Percentiles rank a stretch among this genome's conserved stretches.
phyloP scores from a whole-genome alignment of 192 early-diverging fungal species.

The Coemansia sp. region DNA sequence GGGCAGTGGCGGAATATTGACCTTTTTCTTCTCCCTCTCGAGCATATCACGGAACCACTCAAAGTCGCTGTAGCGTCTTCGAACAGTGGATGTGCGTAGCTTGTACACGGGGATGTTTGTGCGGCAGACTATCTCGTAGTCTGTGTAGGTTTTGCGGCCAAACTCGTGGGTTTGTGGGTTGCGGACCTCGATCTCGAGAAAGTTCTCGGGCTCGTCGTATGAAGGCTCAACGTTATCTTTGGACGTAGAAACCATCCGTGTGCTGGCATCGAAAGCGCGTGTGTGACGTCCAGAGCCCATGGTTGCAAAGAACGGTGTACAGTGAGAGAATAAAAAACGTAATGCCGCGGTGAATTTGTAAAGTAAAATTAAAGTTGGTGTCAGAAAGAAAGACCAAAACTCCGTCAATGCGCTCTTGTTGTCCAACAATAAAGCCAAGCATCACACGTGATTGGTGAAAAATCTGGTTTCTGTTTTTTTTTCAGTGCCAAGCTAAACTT shows the following conservation, averaged over 20 bases:
- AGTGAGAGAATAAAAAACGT: background rate
- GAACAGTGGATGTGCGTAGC: constrained; percentile 72
- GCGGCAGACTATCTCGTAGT: constrained; percentile 94
- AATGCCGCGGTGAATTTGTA: background rate
- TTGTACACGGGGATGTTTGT: constrained; percentile 98
- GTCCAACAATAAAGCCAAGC: too few species aligned
- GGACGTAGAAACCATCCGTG: constrained; percentile 20
- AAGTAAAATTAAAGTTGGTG: background rate
- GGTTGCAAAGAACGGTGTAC: background rate
- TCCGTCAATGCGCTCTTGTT: too few species aligned
- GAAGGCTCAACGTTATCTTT: constrained; percentile 41
- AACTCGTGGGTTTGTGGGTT: constrained; percentile 84
- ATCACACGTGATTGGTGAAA: too few species aligned
- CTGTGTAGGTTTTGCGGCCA: constrained; percentile 85
- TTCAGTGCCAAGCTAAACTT: too few species aligned
- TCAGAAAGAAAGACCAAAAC: too few species aligned
- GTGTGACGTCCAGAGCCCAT: constrained; percentile 13
- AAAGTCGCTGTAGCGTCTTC: constrained; percentile 95
- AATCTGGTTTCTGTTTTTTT: too few species aligned
- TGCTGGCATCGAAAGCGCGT: constrained; percentile 25
- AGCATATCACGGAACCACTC: constrained; percentile 97
- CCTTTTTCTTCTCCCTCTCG: constrained; percentile 84
- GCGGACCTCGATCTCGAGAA: constrained; percentile 90
- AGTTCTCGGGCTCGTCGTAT: constrained; percentile 96
- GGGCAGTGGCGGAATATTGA: constrained; percentile 93